Conservation (phyloP, 805 yeast species). For the Wickerhamomyces queroliae region DNA sequence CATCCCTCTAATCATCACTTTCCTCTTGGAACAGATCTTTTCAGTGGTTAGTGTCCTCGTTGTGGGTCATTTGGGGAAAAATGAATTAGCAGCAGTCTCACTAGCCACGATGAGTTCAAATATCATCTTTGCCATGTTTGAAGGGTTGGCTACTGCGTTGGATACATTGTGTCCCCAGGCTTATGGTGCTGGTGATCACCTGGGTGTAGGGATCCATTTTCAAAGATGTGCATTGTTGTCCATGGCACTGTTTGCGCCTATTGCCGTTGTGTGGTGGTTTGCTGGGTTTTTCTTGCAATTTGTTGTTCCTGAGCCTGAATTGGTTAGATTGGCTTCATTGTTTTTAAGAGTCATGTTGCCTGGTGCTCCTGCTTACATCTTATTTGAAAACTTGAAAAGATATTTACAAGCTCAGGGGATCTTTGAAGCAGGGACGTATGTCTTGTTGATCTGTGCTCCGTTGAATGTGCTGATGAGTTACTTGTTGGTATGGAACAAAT, state of each 20-base stretch:
- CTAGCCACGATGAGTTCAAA: constrained; percentile 80
- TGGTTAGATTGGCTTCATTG: constrained; percentile 49
- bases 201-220: constrained; percentile 66
- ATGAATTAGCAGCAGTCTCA: constrained; percentile 78
- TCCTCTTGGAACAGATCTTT: constrained; percentile 50
- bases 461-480: constrained; percentile 56
- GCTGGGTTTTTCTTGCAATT: constrained; percentile 36
- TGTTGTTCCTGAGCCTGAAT: constrained; percentile 47
- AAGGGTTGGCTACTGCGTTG: constrained; percentile 76
- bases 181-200: constrained; percentile 67
- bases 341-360: constrained; percentile 52
- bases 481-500: constrained; percentile 55
- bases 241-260: constrained; percentile 37
- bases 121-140: constrained; percentile 73
- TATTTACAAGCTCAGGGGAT: constrained; percentile 83
- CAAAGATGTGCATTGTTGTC: constrained; percentile 62
- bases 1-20: constrained; percentile 52
- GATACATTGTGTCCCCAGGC: constrained; percentile 86
- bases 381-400: constrained; percentile 79
- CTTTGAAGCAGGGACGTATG: constrained; percentile 78
- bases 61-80: constrained; percentile 81
- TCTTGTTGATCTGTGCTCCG: constrained; percentile 59
- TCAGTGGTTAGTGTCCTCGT: constrained; percentile 51
- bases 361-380: constrained; percentile 74
- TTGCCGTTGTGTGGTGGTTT: constrained; percentile 54